Conservation (phyloP, 805 yeast genomes). For the Candida nitratophila region DNA sequence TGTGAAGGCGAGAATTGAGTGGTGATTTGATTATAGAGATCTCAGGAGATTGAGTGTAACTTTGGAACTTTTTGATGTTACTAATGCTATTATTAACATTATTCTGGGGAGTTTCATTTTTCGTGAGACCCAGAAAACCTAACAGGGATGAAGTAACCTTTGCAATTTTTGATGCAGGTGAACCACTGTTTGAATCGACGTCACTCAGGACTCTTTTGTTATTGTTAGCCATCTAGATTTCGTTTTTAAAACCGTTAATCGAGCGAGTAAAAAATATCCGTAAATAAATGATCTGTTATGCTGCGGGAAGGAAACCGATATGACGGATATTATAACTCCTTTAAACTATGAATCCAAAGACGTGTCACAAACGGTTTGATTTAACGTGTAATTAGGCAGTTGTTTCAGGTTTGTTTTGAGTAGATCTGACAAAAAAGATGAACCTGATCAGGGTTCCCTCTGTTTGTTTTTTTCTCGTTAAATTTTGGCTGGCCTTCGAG, state of each 20-base stretch:
- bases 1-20: neutral
- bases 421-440: neutral
- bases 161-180: neutral
- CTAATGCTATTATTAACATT: neutral
- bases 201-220: neutral
- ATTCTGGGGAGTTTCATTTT: neutral
- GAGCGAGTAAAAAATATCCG: no score
- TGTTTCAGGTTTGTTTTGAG: neutral
- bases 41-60: neutral
- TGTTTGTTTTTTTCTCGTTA: neutral
- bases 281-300: neutral
- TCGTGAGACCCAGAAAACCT: neutral
- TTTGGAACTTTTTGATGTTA: no score
- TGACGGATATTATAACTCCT: neutral
- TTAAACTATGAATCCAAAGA: no score
- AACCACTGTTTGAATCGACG: neutral
- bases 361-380: neutral
- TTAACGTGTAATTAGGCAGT: neutral
- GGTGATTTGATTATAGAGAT: neutral
- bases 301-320: neutral
- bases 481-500: neutral
- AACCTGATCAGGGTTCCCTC: no score
- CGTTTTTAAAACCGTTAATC: neutral
- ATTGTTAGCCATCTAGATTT: neutral
- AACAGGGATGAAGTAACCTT: neutral